phyloP scores from a whole-genome alignment of 2,329 filamentous ascomycete genomes.

The Fusarium succisae region DNA sequence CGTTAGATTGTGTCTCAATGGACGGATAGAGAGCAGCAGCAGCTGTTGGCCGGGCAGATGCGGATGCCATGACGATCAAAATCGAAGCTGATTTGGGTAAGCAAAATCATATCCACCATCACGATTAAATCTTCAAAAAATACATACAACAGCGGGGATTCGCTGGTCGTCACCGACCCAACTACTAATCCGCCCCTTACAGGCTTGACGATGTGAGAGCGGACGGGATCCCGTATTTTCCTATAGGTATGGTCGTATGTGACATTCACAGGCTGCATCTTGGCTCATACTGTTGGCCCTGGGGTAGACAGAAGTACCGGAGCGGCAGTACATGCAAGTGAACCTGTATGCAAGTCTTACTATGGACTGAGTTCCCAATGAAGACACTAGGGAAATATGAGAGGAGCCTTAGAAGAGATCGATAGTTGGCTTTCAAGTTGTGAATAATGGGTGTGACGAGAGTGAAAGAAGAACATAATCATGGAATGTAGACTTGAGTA shows the following conservation, averaged over 20 bases:
- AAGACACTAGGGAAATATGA: neutral
- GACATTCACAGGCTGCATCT: rapidly evolving
- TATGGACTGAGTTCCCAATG: rapidly evolving
- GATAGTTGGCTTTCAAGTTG: neutral
- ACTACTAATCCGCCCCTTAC: neutral
- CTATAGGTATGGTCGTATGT: neutral
- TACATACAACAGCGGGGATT: neutral
- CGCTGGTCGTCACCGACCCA: neutral
- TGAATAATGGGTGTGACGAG: rapidly evolving
- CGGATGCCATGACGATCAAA: neutral
- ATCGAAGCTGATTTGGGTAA: too few relatives aligned
- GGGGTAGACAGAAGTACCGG: too few relatives aligned
- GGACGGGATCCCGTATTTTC: neutral
- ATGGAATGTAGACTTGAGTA: neutral
- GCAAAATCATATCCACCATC: neutral
- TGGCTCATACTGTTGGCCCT: rapidly evolving
- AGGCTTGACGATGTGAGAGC: neutral
- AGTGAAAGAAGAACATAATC: rapidly evolving
- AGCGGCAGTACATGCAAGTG: rapidly evolving
- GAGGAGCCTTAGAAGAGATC: neutral
- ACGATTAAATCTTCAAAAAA: neutral
- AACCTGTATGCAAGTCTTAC: rapidly evolving
- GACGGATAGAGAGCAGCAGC: neutral
- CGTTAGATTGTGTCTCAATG: neutral
- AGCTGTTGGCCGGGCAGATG: neutral